A percentile compares a stretch with the other conserved stretches of the same genome.
These are phyloP conservation scores for Pulveroboletus sp. DNA, from an alignment of 768 basidiomycete species.

Conservation along the genomic window DNA sequence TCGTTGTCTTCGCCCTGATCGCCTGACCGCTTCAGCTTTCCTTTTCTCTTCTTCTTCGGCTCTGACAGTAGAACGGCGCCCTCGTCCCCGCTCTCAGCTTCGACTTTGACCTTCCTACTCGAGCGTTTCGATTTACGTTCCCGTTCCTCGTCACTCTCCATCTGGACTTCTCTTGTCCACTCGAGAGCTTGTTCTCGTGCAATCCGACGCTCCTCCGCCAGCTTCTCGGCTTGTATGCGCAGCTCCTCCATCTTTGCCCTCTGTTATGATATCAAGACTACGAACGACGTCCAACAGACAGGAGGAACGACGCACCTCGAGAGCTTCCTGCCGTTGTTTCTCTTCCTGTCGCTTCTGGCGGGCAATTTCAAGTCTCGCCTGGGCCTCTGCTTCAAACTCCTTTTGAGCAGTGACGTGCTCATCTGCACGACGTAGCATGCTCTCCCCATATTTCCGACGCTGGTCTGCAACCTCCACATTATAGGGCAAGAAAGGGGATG, in stretches of 20 bases:
- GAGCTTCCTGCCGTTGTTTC: conserved; percentile 54
- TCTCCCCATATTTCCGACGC: conserved; percentile 84
- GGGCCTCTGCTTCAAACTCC: conserved; percentile 64
- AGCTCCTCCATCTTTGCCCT: conserved; percentile 58
- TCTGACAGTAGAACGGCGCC: conserved; percentile 33
- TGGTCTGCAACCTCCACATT: conserved; percentile 84
- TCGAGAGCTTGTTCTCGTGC: conserved; percentile 76
- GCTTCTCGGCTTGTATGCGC: conserved; percentile 63
- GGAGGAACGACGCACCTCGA: conserved; percentile 49
- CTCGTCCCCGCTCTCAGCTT: conserved; percentile 49
- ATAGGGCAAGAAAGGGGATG: conserved; percentile 69
- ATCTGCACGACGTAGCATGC: conserved; percentile 74
- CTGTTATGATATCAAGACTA: conserved; percentile 31
- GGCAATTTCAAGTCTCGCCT: conserved; percentile 72
- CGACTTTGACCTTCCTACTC: conserved; percentile 49
- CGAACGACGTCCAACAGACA: neutral
- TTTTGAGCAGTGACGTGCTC: conserved; percentile 73
- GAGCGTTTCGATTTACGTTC: conserved; percentile 59
- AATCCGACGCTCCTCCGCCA: conserved; percentile 73
- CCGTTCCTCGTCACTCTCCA: conserved; percentile 74
- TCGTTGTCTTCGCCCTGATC: conserved; percentile 54
- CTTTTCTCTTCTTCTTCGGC: conserved; percentile 75
- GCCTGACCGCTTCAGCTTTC: conserved; percentile 58
- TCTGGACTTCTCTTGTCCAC: conserved; percentile 66
- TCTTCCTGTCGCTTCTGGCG: conserved; percentile 78